phyloP scores from a whole-genome alignment of 192 early-diverging fungal species.

The Oehlia diaphana region DNA sequence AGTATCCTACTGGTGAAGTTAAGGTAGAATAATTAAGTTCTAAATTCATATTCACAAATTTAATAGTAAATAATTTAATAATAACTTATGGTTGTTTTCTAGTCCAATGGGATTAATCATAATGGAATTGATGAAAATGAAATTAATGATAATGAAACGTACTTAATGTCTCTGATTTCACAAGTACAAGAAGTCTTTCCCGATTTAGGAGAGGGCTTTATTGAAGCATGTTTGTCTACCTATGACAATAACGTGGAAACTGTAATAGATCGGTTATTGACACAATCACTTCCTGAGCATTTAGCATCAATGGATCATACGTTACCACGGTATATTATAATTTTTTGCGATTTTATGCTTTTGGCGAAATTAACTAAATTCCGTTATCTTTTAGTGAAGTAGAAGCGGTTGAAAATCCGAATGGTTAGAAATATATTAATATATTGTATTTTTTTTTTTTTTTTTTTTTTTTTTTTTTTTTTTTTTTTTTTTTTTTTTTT shows the following conservation, averaged over 20 bases:
- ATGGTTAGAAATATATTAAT: not conserved
- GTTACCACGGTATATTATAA: slow-evolving; percentile 39
- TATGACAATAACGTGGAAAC: slow-evolving; percentile 68
- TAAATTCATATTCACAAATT: not conserved
- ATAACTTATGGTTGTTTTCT: not conserved
- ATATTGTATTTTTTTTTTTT: not conserved
- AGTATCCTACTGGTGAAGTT: not conserved
- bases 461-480: not conserved
- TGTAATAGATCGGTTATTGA: slow-evolving; percentile 78
- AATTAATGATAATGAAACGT: not conserved
- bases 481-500: not conserved
- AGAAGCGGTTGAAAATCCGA: not conserved
- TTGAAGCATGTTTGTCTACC: slow-evolving; percentile 79
- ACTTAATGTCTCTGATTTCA: slow-evolving; percentile 58
- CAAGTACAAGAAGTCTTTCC: slow-evolving; percentile 89
- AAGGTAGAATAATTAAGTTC: not conserved
- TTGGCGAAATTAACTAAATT: not conserved
- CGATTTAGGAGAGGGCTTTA: slow-evolving; percentile 86
- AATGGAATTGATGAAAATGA: not conserved
- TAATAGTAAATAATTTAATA: not conserved
- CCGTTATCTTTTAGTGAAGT: not conserved
- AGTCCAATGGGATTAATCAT: not conserved
- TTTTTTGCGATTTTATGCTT: not conserved
- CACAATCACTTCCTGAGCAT: slow-evolving; percentile 69
- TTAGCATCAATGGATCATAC: slow-evolving; percentile 68